Percentiles rank a stretch among this genome's conserved stretches.
These are phyloP conservation scores for Aspergillus nomiae DNA, from an alignment of 2,329 filamentous ascomycete species.

Conservation along the genomic window DNA sequence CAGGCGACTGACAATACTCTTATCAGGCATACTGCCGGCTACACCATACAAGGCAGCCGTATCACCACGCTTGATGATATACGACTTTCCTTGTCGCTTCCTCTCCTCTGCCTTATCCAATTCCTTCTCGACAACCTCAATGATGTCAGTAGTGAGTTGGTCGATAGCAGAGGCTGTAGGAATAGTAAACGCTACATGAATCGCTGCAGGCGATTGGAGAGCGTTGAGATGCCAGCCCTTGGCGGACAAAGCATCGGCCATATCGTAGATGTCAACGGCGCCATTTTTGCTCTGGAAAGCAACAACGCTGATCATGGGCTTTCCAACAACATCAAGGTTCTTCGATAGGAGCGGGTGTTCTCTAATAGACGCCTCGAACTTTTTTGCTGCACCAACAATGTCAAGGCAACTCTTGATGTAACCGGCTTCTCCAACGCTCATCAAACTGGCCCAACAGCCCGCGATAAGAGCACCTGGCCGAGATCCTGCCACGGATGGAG, in stretches of 20 bases:
- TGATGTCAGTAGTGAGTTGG: conserved; percentile 70
- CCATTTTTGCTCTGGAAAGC: conserved; percentile 74
- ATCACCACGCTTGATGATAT: conserved; percentile 60
- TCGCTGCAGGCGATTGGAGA: conserved; percentile 84
- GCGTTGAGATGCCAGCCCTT: conserved; percentile 96
- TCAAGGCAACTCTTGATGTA: conserved; percentile 84
- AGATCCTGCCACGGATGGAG: conserved; percentile 86
- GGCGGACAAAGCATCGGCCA: conserved; percentile 81
- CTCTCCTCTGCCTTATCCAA: conserved; percentile 78
- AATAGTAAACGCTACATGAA: conserved; percentile 91
- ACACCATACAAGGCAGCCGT: conserved; percentile 91
- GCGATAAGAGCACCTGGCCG: conserved; percentile 92
- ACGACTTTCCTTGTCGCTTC: conserved; percentile 59
- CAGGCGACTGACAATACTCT: conserved; percentile 88
- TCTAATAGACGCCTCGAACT: conserved; percentile 73
- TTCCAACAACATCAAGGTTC: conserved; percentile 79
- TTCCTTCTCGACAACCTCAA: conserved; percentile 63
- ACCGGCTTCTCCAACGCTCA: conserved; percentile 82
- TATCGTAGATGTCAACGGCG: conserved; percentile 86
- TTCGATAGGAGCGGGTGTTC: conserved; percentile 67
- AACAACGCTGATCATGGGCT: conserved; percentile 85
- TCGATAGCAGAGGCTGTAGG: conserved; percentile 83
- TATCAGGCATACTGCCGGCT: conserved; percentile 91
- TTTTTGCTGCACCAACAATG: conserved; percentile 85
- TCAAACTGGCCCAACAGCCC: conserved; percentile 90